These are phyloP conservation scores for Theobroma cacao DNA, from an alignment of 345 rosid species.

Conservation along the genomic window DNA sequence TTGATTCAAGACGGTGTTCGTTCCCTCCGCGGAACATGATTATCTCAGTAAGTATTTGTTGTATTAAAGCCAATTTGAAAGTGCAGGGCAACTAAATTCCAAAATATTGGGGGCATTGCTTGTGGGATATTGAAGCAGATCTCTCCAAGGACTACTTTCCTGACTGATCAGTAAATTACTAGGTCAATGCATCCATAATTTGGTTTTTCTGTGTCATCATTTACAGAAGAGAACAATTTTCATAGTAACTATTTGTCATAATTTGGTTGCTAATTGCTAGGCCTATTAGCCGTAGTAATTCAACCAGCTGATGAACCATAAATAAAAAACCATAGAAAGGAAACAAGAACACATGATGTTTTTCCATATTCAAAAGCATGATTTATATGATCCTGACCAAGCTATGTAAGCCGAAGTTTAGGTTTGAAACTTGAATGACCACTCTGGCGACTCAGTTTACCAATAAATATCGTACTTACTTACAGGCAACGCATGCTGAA, in stretches of 20 bases:
- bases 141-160: background rate
- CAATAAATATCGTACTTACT: background rate
- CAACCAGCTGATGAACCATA: background rate
- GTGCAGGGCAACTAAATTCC: background rate
- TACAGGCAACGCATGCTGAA: background rate
- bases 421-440: background rate
- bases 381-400: background rate
- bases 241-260: background rate
- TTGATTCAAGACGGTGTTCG: conserved; percentile 65
- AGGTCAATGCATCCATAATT: background rate
- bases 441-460: too few species aligned
- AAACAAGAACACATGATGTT: background rate
- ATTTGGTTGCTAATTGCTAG: background rate
- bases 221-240: background rate
- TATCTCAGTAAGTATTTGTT: too few species aligned
- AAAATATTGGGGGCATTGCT: conserved; percentile 2
- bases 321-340: background rate
- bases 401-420: background rate
- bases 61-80: background rate
- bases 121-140: conserved; percentile 7
- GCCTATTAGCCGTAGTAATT: background rate
- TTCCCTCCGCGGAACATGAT: conserved; percentile 59
- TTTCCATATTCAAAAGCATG: background rate
- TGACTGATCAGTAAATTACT: background rate
- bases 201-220: background rate